Evolutionary conservation across 2,329 filamentous ascomycete species (phyloP), one percentile per base, ranked within the genome.

Genomic region (Aureobasidium sp.): DNA sequence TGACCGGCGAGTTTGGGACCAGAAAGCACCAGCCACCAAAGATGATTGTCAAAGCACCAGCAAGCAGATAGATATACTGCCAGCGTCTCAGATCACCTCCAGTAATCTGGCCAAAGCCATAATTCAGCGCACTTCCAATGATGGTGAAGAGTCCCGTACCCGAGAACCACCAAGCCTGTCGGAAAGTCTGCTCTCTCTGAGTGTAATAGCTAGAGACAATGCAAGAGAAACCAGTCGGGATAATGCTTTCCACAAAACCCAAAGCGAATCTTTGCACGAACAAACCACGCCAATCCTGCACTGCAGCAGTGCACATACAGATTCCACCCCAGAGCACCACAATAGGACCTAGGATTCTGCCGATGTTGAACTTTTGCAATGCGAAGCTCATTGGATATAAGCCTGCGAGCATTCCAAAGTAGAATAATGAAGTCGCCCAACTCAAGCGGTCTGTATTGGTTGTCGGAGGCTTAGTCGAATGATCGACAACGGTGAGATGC

Each of bases 361-460:
- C 82, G 1, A 84, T 78, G 63, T 84, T 78, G 75, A 90, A 88
- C 27, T 83, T 82, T 71, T 91, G 88, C 1, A 90, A 77, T 0
- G 83, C 77, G 63, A 87, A 89, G 0, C 86, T 86, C 82, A 90
- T 85, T 2, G 88, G 88, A 64, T 90, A 91, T 3, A 89, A 76
- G 0, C 88, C 88, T 0, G 82, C 84, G 2, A 92, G 79, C 86
- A 89, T 89, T 39, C 88, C 88, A 66, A 91, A 90, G 76, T 91
- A 91, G 76, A 91, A 91, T 68, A 90, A 78, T 0, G 86, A 90
- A 0, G 87, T 91, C 2, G 88, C 88, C 88, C 88, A 91, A 66
- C 82, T 86, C 32, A 91, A 80, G 11, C 88, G 81, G 0, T 82
- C 80, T 0, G 89, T 91, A 69, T 88, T 82, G 16, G 81, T 82